phyloP scores from a whole-genome alignment of 2,329 filamentous ascomycete species.

The Aplosporella prunicola region DNA sequence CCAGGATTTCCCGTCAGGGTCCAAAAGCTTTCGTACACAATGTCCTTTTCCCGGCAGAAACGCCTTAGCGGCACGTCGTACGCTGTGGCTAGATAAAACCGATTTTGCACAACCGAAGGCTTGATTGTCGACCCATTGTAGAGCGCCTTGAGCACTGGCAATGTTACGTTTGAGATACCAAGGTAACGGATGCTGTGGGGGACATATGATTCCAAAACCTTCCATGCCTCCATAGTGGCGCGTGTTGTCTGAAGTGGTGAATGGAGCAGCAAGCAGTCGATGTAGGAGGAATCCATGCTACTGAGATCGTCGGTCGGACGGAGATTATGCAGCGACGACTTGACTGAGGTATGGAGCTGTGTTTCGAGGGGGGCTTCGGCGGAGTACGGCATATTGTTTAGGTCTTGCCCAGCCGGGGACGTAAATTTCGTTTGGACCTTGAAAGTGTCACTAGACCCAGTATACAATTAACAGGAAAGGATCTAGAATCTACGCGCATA shows the following conservation, averaged over 20 bases:
- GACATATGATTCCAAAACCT: conserved; percentile 55
- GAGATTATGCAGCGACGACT: conserved; percentile 57
- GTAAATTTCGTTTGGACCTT: conserved; percentile 81
- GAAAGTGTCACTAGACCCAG: neutral
- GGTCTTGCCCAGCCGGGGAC: conserved; percentile 52
- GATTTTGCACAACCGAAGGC: conserved; percentile 64
- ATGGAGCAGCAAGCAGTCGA: conserved; percentile 52
- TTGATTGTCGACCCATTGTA: conserved; percentile 39
- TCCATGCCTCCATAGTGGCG: conserved; percentile 56
- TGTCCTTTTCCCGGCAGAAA: conserved; percentile 43
- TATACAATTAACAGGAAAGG: neutral
- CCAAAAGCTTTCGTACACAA: conserved; percentile 53
- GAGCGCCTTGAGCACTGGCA: conserved; percentile 46
- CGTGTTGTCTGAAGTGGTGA: conserved; percentile 43
- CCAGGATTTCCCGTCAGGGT: conserved; percentile 50
- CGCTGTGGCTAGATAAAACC: conserved; percentile 52
- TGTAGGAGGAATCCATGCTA: conserved; percentile 34
- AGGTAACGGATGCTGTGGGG: conserved; percentile 52
- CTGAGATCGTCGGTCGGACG: conserved; percentile 24
- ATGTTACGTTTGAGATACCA: conserved; percentile 67
- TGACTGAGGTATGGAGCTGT: conserved; percentile 59
- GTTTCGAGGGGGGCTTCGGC: conserved; percentile 46
- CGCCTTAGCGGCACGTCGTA: conserved; percentile 53
- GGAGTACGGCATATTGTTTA: conserved; percentile 53
- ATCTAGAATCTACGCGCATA: conserved; percentile 28